phyloP scores from a whole-genome alignment of 306 rosid species.

The Prinsepia uniflora region DNA sequence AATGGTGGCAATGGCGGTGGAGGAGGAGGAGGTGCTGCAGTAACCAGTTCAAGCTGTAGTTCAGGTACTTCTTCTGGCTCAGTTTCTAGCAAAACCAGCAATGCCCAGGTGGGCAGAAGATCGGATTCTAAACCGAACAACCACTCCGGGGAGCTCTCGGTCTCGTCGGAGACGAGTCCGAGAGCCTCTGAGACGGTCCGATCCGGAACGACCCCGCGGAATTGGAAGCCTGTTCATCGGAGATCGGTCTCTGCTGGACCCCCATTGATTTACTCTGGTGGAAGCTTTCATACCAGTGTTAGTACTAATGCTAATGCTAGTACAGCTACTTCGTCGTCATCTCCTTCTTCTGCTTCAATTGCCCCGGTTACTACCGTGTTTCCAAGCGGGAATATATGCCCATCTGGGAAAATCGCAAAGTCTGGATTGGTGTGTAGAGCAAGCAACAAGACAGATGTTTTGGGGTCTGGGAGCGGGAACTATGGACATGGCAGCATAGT shows the following conservation, averaged over 20 bases:
- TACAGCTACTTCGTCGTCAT: not conserved
- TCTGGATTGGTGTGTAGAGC: slow-evolving; percentile 40
- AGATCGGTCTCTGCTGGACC: slow-evolving; percentile 79
- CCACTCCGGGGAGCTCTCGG: slow-evolving; percentile 55
- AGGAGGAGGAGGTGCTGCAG: slow-evolving; percentile 3
- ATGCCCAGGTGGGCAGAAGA: slow-evolving; percentile 37
- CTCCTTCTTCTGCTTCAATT: slow-evolving; percentile 27
- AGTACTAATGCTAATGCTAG: slow-evolving; percentile 28
- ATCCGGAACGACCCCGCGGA: slow-evolving; percentile 34
- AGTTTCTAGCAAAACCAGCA: slow-evolving; percentile 34
- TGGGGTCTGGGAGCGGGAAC: slow-evolving; percentile 71
- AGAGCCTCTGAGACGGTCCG: slow-evolving; percentile 36
- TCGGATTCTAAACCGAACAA: slow-evolving; percentile 36
- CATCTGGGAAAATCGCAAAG: slow-evolving; percentile 60
- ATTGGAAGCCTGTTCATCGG: slow-evolving; percentile 64
- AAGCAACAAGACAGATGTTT: slow-evolving; percentile 52
- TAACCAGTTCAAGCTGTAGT: slow-evolving; percentile 40
- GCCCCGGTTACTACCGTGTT: slow-evolving; percentile 28
- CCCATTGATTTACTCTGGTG: slow-evolving; percentile 70
- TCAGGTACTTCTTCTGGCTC: slow-evolving; percentile 63
- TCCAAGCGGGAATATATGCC: slow-evolving; percentile 75
- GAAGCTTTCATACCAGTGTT: slow-evolving; percentile 25
- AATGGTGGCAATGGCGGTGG: slow-evolving; percentile 22
- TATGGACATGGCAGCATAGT: slow-evolving; percentile 87
- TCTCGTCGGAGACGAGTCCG: slow-evolving; percentile 37